These are phyloP conservation scores for Mycena maculata DNA, from an alignment of 768 basidiomycete species.

Conservation along the genomic window DNA sequence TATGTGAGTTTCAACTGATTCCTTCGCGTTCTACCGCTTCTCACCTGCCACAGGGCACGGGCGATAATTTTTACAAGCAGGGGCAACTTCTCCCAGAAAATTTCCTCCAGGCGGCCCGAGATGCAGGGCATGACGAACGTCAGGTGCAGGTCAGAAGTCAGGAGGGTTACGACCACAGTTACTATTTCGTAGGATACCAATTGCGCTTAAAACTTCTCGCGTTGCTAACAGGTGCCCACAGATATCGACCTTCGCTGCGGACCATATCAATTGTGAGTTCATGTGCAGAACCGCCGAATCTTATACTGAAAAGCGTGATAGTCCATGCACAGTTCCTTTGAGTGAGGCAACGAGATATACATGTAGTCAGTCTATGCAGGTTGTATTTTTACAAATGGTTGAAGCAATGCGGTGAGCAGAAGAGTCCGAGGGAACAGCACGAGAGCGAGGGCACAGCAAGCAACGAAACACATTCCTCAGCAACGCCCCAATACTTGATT, in stretches of 20 bases:
- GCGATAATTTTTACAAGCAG: conserved; percentile 85
- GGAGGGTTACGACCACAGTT: conserved; percentile 89
- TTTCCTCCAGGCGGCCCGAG: conserved; percentile 82
- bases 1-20: conserved; percentile 63
- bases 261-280: conserved; percentile 87
- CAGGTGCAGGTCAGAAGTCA: conserved; percentile 85
- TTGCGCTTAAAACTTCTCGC: background rate
- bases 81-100: conserved; percentile 92
- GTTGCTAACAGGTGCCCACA: conserved; percentile 41
- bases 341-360: conserved; percentile 50
- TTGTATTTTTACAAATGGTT: conserved; percentile 28
- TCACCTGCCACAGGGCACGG: conserved; percentile 66
- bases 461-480: conserved; percentile 50
- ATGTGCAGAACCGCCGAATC: conserved; percentile 28
- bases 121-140: conserved; percentile 75
- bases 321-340: conserved; percentile 88
- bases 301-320: conserved; percentile 41
- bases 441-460: background rate
- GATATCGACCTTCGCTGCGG: conserved; percentile 91
- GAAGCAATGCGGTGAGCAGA: conserved; percentile 28
- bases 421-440: conserved; percentile 14
- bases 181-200: conserved; percentile 78
- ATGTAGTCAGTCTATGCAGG: conserved; percentile 6
- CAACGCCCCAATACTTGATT: conserved; percentile 41
- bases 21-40: background rate